phyloP scores from a whole-genome alignment of 2,329 filamentous ascomycete species.

The Beauveria asiatica region DNA sequence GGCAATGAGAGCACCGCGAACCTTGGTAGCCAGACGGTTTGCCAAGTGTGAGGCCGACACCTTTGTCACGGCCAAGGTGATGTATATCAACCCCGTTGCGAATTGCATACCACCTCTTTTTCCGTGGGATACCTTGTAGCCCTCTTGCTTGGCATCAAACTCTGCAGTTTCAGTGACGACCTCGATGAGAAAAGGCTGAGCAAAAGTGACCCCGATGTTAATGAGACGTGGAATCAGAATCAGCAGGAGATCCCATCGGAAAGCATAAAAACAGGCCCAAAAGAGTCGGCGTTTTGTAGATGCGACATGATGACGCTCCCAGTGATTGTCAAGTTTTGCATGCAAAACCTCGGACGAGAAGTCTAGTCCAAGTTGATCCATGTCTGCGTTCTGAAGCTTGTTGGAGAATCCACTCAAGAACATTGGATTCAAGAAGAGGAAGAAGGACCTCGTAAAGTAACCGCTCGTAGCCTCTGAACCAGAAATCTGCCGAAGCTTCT shows the following conservation, averaged over 20 bases:
- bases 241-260: neutral
- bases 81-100: neutral
- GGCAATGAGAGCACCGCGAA: conserved; percentile 26
- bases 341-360: neutral
- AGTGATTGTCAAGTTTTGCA: neutral
- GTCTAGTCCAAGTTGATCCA: neutral
- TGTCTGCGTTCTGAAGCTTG: neutral
- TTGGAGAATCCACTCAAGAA: neutral
- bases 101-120: neutral
- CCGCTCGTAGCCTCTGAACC: neutral
- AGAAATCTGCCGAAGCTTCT: neutral
- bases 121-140: neutral
- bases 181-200: neutral
- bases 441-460: neutral
- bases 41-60: neutral
- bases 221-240: neutral
- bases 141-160: neutral
- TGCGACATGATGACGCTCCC: neutral
- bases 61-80: neutral
- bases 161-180: neutral
- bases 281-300: neutral
- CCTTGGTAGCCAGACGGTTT: conserved; percentile 21
- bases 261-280: neutral
- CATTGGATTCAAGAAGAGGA: neutral
- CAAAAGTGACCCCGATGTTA: neutral